Base-by-base conservation (phyloP, 202 grass and related monocot species). In the Carex sylvatica region DNA sequence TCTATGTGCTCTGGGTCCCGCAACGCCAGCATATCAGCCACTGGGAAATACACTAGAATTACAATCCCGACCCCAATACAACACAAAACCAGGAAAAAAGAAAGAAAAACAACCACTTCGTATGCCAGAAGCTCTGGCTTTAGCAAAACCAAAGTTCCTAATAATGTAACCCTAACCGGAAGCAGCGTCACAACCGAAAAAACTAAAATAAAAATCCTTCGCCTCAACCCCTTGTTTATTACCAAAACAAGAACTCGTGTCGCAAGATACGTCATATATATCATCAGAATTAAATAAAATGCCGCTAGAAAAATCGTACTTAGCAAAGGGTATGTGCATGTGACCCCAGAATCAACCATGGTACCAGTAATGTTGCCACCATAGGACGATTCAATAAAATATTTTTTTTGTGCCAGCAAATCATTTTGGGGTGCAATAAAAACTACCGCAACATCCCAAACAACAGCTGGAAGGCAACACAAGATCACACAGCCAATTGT, bases 1-100 rank as follows among this genome's bases (percentile, higher is more conserved):
- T 91, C 91, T 69, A 87, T 44, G 54, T 91, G 80, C 67, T 88
- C 89, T 15, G 77, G 69, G 56, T 95, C 87, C 77, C 86, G 80
- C 82, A 93, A 74, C 58, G 85, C 92, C 11, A 94, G 66, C 52
- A 93, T 88, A 85, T 98, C 92, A 13, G 84, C 83, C 35, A 95
- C 92, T 1, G 92, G 95, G 65, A 98, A 95, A 79, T 95, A 98
- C 51, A 93, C 92, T 30, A 98, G 86, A 84, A 95, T 95, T 49
- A 91, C 72, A 62, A 95, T 87, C 74, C 95, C 91, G 49, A 90
- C 83, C 67, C 88, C 85, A 58, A 86, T 80, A 70, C 86, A 92
- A 85, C 89, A 79, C 86, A 95, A 88, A 86, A 95, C 63, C 84
- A 91, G 51, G 26, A 95, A 64, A 69, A 98, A 98, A 63, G 92